Evolutionary conservation across 345 rosid species (phyloP).

Genomic region (Eucalyptus pumila): DNA sequence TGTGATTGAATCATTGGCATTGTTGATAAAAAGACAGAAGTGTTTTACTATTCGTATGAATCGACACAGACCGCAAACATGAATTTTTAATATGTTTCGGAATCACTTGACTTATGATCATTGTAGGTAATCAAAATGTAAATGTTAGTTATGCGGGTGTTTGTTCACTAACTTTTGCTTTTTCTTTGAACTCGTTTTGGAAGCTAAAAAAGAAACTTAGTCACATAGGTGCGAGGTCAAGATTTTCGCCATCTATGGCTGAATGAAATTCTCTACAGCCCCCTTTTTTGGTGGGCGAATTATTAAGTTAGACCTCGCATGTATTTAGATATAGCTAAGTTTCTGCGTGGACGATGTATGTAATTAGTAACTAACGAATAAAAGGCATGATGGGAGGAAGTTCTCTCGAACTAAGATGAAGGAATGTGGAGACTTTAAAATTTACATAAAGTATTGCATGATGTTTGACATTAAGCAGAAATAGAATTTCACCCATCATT

Average conservation of each 20-base stretch:
- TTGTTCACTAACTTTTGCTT: background rate
- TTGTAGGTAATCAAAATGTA: background rate
- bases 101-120: background rate
- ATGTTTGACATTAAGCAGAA: background rate
- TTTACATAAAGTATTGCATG: background rate
- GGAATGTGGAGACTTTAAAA: background rate
- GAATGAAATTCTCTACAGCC: no score
- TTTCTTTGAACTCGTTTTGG: background rate
- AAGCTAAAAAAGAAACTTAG: background rate
- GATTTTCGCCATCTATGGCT: no score
- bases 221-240: no score
- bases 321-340: no score
- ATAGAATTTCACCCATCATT: rapidly evolving
- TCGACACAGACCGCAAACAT: no score
- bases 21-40: background rate
- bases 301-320: rapidly evolving
- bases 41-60: background rate
- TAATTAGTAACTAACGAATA: no score
- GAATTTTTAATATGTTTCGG: no score
- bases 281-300: no score
- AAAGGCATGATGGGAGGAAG: background rate
- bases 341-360: no score
- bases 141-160: background rate
- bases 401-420: background rate
- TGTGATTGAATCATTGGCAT: background rate